Evolutionary conservation across 768 basidiomycete species (phyloP), one percentile per base, ranked within the genome.

Genomic region (Cytidiella melzeri): DNA sequence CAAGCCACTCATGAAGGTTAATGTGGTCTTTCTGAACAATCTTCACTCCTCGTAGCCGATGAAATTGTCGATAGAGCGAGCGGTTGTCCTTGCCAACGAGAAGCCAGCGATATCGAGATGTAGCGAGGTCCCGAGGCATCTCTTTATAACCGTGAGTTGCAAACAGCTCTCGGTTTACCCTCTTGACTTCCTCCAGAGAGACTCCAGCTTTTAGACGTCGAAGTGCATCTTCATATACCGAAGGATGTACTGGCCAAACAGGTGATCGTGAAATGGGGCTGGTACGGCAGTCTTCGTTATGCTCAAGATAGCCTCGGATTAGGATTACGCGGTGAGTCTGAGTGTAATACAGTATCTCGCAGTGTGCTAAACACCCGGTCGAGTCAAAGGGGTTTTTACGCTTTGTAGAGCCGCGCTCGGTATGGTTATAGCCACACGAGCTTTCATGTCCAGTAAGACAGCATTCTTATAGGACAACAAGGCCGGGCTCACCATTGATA

Each of bases 211-310:
- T 18, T 20, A n/a, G n/a, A n/a, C n/a, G n/a, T n/a, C n/a, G n/a
- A n/a, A n/a, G n/a, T n/a, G n/a, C n/a, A n/a, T n/a, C n/a, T n/a
- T n/a, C n/a, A n/a, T n/a, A n/a, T n/a, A n/a, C n/a, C n/a, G n/a
- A n/a, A n/a, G n/a, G n/a, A n/a, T n/a, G n/a, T n/a, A n/a, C n/a
- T n/a, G n/a, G n/a, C n/a, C n/a, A n/a, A n/a, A n/a, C n/a, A n/a
- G n/a, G n/a, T n/a, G n/a, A n/a, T n/a, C n/a, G n/a, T n/a, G n/a
- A n/a, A n/a, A n/a, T n/a, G n/a, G n/a, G 43, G 4, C 15, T 34
- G 37, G 41, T 45, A 20, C 2, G 25, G 51, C 68, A 70, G 2
- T 3, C 56, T 11, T 58, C 49, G 49, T 66, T 63, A 47, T 70
- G 68, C 4, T 57, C 45, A 15, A 67, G 45, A 37, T n/a, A n/a